Evolutionary conservation across 148 eudicot species (phyloP).

Genomic region (Pharnaceum exiguum): DNA sequence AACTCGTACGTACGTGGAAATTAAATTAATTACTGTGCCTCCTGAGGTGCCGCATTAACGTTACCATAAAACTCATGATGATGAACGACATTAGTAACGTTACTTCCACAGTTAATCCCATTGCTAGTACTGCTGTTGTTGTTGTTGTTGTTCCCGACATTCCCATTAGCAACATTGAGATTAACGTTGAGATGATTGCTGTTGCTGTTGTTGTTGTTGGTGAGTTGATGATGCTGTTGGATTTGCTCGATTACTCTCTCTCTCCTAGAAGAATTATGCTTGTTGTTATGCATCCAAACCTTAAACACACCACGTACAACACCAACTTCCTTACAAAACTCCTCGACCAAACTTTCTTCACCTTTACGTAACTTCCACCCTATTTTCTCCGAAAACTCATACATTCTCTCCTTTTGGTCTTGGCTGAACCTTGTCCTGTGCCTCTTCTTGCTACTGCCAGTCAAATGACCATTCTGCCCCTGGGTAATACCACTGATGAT

Average conservation of each 20-base stretch:
- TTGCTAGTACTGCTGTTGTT: background rate
- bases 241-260: no score
- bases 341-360: slow-evolving; percentile 37
- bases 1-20: no score
- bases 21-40: slow-evolving; percentile 9
- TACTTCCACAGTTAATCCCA: background rate
- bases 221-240: background rate
- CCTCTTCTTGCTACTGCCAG: slow-evolving; percentile 25
- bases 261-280: slow-evolving; percentile 28
- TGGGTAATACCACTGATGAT: background rate
- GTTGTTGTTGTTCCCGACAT: background rate
- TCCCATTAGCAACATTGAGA: no score
- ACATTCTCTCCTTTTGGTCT: slow-evolving; percentile 52
- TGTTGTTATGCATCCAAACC: slow-evolving; percentile 90
- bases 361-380: slow-evolving; percentile 52
- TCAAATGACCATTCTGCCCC: slow-evolving; percentile 1
- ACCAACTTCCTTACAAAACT: slow-evolving; percentile 48
- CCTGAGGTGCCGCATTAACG: slow-evolving; percentile 18
- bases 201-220: background rate
- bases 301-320: slow-evolving; percentile 50
- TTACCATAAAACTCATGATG: slow-evolving; percentile 12
- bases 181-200: no score
- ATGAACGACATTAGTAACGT: background rate
- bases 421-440: slow-evolving; percentile 37
- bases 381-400: slow-evolving; percentile 34